phyloP scores from a whole-genome alignment of 345 rosid genomes.

The Turnera subulata region DNA sequence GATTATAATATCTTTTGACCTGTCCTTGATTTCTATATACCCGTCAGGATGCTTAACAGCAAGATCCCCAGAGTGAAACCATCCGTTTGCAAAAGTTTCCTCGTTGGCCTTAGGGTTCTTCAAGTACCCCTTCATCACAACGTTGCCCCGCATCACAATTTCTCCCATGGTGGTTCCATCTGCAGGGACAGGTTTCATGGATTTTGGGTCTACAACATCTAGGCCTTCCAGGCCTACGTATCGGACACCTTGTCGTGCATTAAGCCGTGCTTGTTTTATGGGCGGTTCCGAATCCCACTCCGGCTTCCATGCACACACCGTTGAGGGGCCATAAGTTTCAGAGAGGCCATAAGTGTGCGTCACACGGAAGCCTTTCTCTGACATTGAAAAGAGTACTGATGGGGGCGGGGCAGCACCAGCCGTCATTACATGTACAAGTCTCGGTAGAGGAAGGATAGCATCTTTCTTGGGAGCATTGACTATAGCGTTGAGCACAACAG shows the following conservation, averaged over 20 bases:
- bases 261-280: slow-evolving; percentile 68
- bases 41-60: slow-evolving; percentile 84
- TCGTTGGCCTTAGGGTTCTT: slow-evolving; percentile 75
- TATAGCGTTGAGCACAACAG: slow-evolving; percentile 78
- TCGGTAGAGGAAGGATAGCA: slow-evolving; percentile 80
- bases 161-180: slow-evolving; percentile 84
- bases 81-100: slow-evolving; percentile 78
- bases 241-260: slow-evolving; percentile 89
- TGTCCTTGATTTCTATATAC: slow-evolving; percentile 79
- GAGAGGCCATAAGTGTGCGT: slow-evolving; percentile 90
- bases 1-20: slow-evolving; percentile 88
- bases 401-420: slow-evolving; percentile 96
- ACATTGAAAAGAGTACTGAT: slow-evolving; percentile 64
- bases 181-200: slow-evolving; percentile 65
- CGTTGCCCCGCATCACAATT: slow-evolving; percentile 76
- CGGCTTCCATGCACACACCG: slow-evolving; percentile 86
- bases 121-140: slow-evolving; percentile 83
- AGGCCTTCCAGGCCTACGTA: slow-evolving; percentile 62
- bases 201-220: slow-evolving; percentile 59
- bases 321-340: slow-evolving; percentile 85
- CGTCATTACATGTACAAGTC: slow-evolving; percentile 68
- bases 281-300: slow-evolving; percentile 83
- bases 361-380: slow-evolving; percentile 69
- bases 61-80: slow-evolving; percentile 91
- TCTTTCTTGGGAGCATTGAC: slow-evolving; percentile 71